Evolutionary conservation across 139 green algal species (phyloP), one percentile per base, ranked within the genome.

Genomic region (Diplosphaera chodatii): DNA sequence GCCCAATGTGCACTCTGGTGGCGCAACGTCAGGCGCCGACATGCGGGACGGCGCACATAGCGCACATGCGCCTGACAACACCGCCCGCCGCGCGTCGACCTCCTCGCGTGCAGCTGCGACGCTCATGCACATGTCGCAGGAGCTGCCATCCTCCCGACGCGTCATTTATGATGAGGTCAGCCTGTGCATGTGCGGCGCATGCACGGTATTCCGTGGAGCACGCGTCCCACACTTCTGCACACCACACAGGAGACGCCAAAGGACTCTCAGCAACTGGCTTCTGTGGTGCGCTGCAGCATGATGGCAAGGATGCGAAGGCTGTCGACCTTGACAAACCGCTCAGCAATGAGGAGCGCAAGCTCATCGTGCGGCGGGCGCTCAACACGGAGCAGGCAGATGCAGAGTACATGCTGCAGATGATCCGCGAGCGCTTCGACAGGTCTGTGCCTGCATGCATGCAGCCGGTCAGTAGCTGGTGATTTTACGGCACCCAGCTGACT

Each of bases 381-480:
- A 34, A 33, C 67, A 78, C 73, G 37, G 56, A 78, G 22, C 66
- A 78, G 23, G 66, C 72, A 18, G 73, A 78, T 78, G 73, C 73
- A 27, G 66, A 78, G 56, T 16, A 55, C 6, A 29, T 73, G 22
- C 67, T 78, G 10, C 29, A 69, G 13, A 71, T 66, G 1, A 65
- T 73, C 29, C 55, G 34, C 21, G 66, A 40, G 22, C 37, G 73
- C 1, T 70, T 78, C 48, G 67, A 69, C 56, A 67, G 66, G 73
- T n/a, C n/a, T n/a, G n/a, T n/a, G n/a, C n/a, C n/a, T n/a, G n/a
- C n/a, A n/a, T n/a, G n/a, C n/a, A n/a, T n/a, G n/a, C n/a, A n/a
- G n/a, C n/a, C n/a, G n/a, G n/a, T n/a, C n/a, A n/a, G n/a, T n/a
- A n/a, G n/a, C n/a, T n/a, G n/a, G n/a, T n/a, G n/a, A n/a, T n/a